phyloP scores from a whole-genome alignment of 306 rosid genomes.

The Senna tora region DNA sequence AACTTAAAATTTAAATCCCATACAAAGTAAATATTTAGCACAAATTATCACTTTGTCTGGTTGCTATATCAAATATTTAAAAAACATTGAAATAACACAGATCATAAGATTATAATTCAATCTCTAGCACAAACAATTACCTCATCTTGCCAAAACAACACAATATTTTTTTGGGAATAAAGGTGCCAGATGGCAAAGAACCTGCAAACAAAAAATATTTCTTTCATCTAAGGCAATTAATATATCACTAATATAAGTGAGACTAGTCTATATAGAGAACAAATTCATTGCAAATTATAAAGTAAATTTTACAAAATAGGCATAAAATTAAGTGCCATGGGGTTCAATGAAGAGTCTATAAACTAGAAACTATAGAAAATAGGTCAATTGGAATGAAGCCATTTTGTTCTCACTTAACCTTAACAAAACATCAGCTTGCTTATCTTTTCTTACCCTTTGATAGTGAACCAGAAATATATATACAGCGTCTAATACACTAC shows the following conservation, averaged over 20 bases:
- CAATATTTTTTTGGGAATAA: slow-evolving; percentile 85
- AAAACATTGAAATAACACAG: background rate
- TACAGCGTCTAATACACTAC: background rate
- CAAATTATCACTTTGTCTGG: background rate
- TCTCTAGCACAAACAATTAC: slow-evolving; percentile 51
- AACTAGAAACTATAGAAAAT: background rate
- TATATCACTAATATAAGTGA: slow-evolving; percentile 3
- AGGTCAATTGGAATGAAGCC: background rate
- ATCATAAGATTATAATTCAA: slow-evolving; percentile 16
- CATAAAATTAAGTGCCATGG: slow-evolving; percentile 23
- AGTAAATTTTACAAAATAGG: slow-evolving; percentile 23
- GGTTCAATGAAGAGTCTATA: slow-evolving; percentile 4
- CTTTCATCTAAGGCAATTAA: slow-evolving; percentile 37
- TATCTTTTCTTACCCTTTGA: slow-evolving; percentile 16
- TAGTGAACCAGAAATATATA: background rate
- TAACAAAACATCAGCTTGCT: background rate
- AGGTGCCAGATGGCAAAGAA: slow-evolving; percentile 84
- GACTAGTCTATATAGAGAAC: slow-evolving; percentile 1
- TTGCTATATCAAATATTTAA: background rate
- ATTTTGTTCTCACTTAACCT: background rate
- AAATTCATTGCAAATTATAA: slow-evolving; percentile 24
- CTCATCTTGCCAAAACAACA: slow-evolving; percentile 95
- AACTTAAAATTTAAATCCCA: background rate
- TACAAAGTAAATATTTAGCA: background rate
- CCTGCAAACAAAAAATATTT: slow-evolving; percentile 54